Evolutionary conservation across 2,329 filamentous ascomycete species (phyloP), one percentile per base, ranked within the genome.

Genomic region (Karstenula rhodostoma): DNA sequence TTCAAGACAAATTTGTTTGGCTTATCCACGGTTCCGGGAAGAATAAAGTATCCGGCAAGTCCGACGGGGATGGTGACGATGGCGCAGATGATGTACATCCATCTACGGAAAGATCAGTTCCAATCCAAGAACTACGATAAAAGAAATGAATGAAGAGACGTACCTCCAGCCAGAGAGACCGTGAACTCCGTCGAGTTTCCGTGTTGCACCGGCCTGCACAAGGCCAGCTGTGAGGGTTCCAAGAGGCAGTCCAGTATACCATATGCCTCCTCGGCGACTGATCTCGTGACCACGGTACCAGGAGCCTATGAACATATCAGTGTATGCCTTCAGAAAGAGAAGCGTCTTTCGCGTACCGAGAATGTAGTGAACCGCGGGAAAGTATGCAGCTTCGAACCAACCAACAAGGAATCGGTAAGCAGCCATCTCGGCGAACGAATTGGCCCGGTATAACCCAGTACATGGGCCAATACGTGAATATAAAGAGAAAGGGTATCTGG

Each of bases 31-130:
- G 82, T 85, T 1, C 84, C 84, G 0, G 85, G 85, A 12, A 86
- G 77, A 5, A 87, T 69, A 29, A 86, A 79, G 47, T 80, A 81
- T 0, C 85, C 84, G 0, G 83, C 63, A 4, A 87, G 74, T 0
- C 82, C 83, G 4, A 87, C 73, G 0, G 84, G 84, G 13, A 87
- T 82, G 1, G 86, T 87, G 59, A 87, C 84, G 5, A 87, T 79
- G 80, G 67, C 62, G 58, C 69, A 73, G 43, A 76, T 72, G 44
- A 77, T 77, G 61, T 76, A 76, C 71, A 77, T 76, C 72, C 73
- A 77, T 13, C 73, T 61, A 72, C 72, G 76, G 4, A 72, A 73
- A 0, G 66, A 65, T 0, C 69, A 84, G 22, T 80, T 15, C 72
- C 60, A 6, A 29, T 17, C 17, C 2, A 4, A 25, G 1, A 7